Conservation (phyloP, 805 yeast genomes). For the Vanderwaltozyma tropicalis region DNA sequence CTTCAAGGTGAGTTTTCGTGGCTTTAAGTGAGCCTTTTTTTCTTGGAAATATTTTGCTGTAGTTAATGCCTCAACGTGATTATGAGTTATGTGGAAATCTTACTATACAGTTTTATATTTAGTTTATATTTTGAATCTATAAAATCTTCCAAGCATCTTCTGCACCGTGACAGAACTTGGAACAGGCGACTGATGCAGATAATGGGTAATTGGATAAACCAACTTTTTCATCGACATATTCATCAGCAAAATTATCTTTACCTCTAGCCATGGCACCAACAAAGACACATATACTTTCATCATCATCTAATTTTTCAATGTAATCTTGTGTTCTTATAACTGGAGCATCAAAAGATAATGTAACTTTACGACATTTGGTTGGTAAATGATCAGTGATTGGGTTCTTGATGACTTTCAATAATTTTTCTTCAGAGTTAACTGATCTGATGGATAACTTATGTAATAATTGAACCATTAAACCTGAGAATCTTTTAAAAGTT, state of each 20-base stretch:
- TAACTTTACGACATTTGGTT: slow-evolving; percentile 86
- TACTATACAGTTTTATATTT: no score
- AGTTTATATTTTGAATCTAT: slow-evolving; percentile 3
- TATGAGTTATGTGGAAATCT: no score
- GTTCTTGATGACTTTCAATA: slow-evolving; percentile 88
- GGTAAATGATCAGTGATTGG: slow-evolving; percentile 97
- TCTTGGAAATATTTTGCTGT: no score
- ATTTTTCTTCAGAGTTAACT: slow-evolving; percentile 89
- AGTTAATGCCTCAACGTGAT: no score
- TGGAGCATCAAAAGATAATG: slow-evolving; percentile 86
- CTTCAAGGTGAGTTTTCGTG: no score
- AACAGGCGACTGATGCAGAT: slow-evolving; percentile 95
- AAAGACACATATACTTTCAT: slow-evolving; percentile 93
- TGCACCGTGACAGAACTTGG: slow-evolving; percentile 96
- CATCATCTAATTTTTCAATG: slow-evolving; percentile 64
- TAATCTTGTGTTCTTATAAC: slow-evolving; percentile 83
- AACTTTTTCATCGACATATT: slow-evolving; percentile 89
- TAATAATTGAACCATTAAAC: slow-evolving; percentile 91
- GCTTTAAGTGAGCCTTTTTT: no score
- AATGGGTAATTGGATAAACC: slow-evolving; percentile 93
- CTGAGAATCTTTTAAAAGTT: slow-evolving; percentile 94
- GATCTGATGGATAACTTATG: slow-evolving; percentile 89
- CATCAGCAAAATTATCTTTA: slow-evolving; percentile 94
- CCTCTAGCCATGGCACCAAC: slow-evolving; percentile 99
- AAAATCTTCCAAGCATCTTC: slow-evolving; percentile 93